Evolutionary conservation across 139 green algal genomes (phyloP), one percentile per base, ranked within the genome.

Genomic region (Yamagishiella unicocca): DNA sequence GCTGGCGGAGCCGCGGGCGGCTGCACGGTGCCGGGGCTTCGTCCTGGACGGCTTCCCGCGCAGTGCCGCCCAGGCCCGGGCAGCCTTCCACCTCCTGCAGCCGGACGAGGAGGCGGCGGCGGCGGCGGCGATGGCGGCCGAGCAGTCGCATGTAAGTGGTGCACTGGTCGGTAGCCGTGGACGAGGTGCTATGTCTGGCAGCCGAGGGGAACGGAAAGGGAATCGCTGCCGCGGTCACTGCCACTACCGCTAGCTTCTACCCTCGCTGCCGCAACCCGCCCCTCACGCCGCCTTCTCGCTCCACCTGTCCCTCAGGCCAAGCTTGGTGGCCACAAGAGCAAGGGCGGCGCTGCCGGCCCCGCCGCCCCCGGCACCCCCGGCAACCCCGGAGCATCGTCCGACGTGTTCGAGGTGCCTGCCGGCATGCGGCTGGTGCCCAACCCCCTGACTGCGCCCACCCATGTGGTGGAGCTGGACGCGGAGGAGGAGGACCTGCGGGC

Each of bases 41-140:
- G 76, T 94, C 53, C 76, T 94, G 74, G 91, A 94, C 72, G 89
- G 87, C 58, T 92, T 80, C 86, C 89, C 89, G 38, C 85, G 86
- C 50, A 87, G 27, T 0, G 62, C 50, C 4, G 85, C 50, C 4
- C 45, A 86, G 40, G 87, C 89, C 7, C 68, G 81, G 33, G 87
- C 68, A 42, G 84, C 87, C 8, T 93, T 94, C 76, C 85, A 84
- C 45, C 68, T 38, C 27, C 77, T 90, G 70, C 33, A 74, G 58
- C 33, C 31, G 37, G 78, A 62, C 62, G 31, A 86, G 43, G 62
- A 27, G 80, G 80, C 80, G 42, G 45, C 19, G 42, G 80, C 62
- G 62, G 80, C 80, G 62, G 61, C 38, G 21, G 46, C 74, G 27
- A 29, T 43, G 2, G 43, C 43, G 43, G 55, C 35, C 38, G 77